Percentiles rank a stretch among this genome's conserved stretches.
Conservation (phyloP, 1,284 basidiomycete species). For the Vanrija humicola region DNA sequence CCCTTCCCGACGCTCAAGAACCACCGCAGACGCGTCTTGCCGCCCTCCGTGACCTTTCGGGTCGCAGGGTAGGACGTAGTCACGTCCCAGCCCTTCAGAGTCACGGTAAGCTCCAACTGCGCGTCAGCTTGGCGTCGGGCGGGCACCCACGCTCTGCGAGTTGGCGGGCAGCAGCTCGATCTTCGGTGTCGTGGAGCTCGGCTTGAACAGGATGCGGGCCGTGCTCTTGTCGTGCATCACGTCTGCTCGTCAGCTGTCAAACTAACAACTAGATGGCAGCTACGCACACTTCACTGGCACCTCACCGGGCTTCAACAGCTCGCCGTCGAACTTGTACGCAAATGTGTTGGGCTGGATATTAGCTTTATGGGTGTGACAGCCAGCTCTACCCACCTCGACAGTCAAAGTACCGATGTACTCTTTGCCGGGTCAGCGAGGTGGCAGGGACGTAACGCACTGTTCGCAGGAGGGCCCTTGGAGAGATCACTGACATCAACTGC, state of each 20-base stretch:
- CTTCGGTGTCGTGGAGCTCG: slow-evolving; percentile 32
- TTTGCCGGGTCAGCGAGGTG: background rate
- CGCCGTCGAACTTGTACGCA: slow-evolving; percentile 34
- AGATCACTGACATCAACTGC: slow-evolving; percentile 24
- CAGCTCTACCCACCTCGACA: slow-evolving; percentile 28
- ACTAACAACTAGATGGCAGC: background rate
- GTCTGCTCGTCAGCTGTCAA: background rate
- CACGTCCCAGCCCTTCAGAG: slow-evolving; percentile 41
- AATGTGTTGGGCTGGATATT: slow-evolving; percentile 26
- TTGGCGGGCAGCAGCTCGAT: slow-evolving; percentile 39
- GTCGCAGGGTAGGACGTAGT: slow-evolving; percentile 39
- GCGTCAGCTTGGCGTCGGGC: background rate
- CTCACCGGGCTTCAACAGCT: slow-evolving; percentile 39
- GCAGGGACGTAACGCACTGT: slow-evolving; percentile 15
- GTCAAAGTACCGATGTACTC: slow-evolving; percentile 39
- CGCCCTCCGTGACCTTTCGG: slow-evolving; percentile 24
- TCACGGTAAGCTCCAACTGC: slow-evolving; percentile 40
- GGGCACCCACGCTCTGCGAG: slow-evolving; percentile 29
- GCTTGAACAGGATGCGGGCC: slow-evolving; percentile 40
- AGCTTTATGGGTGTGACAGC: background rate
- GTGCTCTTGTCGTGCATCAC: slow-evolving; percentile 34
- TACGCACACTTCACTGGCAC: slow-evolving; percentile 34
- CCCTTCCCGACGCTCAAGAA: slow-evolving; percentile 36
- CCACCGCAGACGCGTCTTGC: slow-evolving; percentile 35
- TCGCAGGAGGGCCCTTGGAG: slow-evolving; percentile 32